phyloP scores from a whole-genome alignment of 139 green algal genomes.

The Chlamydomonas sp. region DNA sequence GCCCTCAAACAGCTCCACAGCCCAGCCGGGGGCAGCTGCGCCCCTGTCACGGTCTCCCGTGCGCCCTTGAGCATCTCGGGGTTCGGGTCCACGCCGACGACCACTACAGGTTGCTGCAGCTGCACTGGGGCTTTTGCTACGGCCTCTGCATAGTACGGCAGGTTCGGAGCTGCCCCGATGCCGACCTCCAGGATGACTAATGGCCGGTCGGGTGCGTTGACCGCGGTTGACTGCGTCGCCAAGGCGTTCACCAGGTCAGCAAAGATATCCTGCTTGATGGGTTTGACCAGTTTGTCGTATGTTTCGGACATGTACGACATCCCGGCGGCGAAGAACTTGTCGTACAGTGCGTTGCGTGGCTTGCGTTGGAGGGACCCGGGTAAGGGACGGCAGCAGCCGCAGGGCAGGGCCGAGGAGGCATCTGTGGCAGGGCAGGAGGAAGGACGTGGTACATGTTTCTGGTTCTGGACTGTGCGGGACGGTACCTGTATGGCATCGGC shows the following conservation, averaged over 20 bases:
- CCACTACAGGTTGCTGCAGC: too few species aligned
- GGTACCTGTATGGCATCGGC: too few species aligned
- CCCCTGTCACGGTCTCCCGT: neutral
- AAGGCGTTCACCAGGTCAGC: neutral
- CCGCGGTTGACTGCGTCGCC: neutral
- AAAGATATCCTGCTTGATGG: constrained; percentile 23
- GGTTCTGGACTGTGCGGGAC: too few species aligned
- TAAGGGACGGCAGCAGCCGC: too few species aligned
- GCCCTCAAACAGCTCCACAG: constrained; percentile 56
- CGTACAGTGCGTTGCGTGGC: constrained; percentile 23
- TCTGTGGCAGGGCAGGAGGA: too few species aligned
- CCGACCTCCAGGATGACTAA: constrained; percentile 62
- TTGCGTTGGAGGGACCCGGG: too few species aligned
- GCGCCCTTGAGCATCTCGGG: constrained; percentile 63
- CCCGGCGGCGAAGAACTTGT: constrained; percentile 29
- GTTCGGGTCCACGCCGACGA: constrained; percentile 77
- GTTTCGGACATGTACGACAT: constrained; percentile 21
- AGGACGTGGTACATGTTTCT: too few species aligned
- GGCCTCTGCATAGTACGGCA: constrained; percentile 49
- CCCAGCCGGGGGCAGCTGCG: neutral
- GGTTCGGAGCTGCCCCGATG: constrained; percentile 70
- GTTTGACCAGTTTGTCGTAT: constrained; percentile 15
- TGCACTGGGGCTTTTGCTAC: neutral
- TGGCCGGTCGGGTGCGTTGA: constrained; percentile 13
- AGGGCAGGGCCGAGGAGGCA: too few species aligned